phyloP scores from a whole-genome alignment of 1,284 basidiomycete species.

The Athelia sp. region DNA sequence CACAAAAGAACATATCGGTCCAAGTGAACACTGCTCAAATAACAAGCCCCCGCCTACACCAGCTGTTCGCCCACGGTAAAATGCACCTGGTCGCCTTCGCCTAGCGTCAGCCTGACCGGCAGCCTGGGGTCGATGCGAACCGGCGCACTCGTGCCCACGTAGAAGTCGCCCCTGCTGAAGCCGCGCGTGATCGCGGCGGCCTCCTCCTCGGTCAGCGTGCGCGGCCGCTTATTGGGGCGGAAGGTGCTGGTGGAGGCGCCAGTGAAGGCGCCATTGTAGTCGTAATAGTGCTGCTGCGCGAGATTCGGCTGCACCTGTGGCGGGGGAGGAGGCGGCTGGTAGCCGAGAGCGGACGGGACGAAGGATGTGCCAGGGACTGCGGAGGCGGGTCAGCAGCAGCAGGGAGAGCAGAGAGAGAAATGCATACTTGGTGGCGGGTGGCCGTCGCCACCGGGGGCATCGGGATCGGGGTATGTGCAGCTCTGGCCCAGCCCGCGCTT shows the following conservation, averaged over 20 bases:
- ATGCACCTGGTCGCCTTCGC: constrained; percentile 76
- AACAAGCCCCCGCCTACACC: constrained; percentile 27
- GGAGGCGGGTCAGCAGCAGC: background rate
- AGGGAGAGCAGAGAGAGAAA: constrained; percentile 9
- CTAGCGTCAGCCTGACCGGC: constrained; percentile 68
- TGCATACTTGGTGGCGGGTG: constrained; percentile 44
- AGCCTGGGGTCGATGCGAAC: constrained; percentile 74
- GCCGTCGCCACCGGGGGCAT: constrained; percentile 44
- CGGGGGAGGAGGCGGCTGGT: too few relatives aligned
- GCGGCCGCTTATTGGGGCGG: constrained; percentile 68
- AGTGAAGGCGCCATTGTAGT: constrained; percentile 65
- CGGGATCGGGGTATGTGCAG: constrained; percentile 75
- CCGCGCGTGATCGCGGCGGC: constrained; percentile 75
- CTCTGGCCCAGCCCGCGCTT: constrained; percentile 65
- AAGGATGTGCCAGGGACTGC: constrained; percentile 26
- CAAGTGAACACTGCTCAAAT: too few relatives aligned
- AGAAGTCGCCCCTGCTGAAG: constrained; percentile 73
- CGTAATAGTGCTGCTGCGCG: constrained; percentile 68
- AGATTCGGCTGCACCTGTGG: constrained; percentile 38
- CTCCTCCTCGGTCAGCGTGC: constrained; percentile 73
- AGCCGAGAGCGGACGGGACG: constrained; percentile 34
- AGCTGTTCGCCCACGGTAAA: constrained; percentile 68
- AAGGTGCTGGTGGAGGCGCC: constrained; percentile 67
- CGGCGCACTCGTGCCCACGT: constrained; percentile 69
- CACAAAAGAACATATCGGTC: background rate